phyloP scores from a whole-genome alignment of 2,329 filamentous ascomycete species.

The Fusarium kyushuense region DNA sequence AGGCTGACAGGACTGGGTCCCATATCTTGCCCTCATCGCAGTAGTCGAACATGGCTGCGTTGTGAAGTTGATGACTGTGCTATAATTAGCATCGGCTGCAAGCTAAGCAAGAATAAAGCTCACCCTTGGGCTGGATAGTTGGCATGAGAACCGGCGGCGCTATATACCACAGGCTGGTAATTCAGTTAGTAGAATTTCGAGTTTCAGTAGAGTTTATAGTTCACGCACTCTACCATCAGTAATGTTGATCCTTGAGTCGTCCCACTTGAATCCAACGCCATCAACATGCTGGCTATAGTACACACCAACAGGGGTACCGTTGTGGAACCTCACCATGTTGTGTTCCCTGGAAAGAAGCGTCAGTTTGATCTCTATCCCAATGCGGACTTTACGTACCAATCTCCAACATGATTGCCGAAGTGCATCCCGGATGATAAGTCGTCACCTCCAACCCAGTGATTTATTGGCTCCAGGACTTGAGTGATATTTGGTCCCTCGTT shows the following conservation, averaged over 20 bases:
- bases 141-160: conserved; percentile 53
- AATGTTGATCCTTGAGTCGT: conserved; percentile 43
- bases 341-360: conserved; percentile 35
- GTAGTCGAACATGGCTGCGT: conserved; percentile 50
- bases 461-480: conserved; percentile 49
- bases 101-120: neutral
- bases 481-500: conserved; percentile 51
- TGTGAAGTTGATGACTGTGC: conserved; percentile 50
- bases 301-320: conserved; percentile 47
- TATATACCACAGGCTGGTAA: conserved; percentile 51
- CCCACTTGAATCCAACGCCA: conserved; percentile 47
- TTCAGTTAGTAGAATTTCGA: neutral
- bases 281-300: conserved; percentile 49
- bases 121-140: conserved; percentile 51
- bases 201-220: neutral
- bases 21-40: conserved; percentile 52
- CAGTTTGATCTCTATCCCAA: neutral
- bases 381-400: conserved; percentile 39
- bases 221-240: conserved; percentile 47
- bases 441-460: conserved; percentile 33
- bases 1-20: conserved; percentile 54
- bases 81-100: neutral
- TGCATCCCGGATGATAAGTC: conserved; percentile 41
- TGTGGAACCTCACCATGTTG: conserved; percentile 46
- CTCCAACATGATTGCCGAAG: conserved; percentile 50